These are phyloP conservation scores for Acacia concinna DNA, from an alignment of 331 rosid genomes.

Conservation along the genomic window DNA sequence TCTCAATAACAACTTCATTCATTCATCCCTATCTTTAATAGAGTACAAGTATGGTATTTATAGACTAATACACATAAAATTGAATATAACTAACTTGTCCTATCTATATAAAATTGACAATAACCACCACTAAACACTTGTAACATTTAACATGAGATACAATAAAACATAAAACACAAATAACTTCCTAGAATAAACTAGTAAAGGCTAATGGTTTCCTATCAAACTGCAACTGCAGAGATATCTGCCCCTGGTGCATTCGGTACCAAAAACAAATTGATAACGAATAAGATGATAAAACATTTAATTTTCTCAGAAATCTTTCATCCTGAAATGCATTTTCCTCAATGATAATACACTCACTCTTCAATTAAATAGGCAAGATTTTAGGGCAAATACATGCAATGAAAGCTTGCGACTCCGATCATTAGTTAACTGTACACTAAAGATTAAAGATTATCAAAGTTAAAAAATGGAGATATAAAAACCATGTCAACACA, in stretches of 20 bases:
- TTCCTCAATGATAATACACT: constrained; percentile 6
- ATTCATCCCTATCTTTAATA: no score
- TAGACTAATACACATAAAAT: no score
- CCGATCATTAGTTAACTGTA: constrained; percentile 7
- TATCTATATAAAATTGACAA: no score
- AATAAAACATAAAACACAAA: no score
- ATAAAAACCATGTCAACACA: constrained; percentile 40
- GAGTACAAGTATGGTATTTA: no score
- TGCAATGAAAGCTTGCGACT: not conserved
- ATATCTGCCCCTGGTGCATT: not conserved
- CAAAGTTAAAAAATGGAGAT: not conserved
- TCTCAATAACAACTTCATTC: no score
- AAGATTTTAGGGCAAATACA: not conserved
- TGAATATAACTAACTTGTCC: no score
- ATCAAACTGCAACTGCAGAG: not conserved
- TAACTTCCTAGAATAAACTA: no score
- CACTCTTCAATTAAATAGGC: constrained; percentile 12
- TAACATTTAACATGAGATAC: no score
- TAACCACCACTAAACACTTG: no score
- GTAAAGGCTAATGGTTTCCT: no score
- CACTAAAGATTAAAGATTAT: constrained; percentile 11
- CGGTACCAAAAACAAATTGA: not conserved
- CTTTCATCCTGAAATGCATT: constrained; percentile 5
- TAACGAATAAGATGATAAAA: not conserved
- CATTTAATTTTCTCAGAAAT: not conserved